Evolutionary conservation across 768 basidiomycete genomes (phyloP).

Genomic region (Crucibulum laeve): DNA sequence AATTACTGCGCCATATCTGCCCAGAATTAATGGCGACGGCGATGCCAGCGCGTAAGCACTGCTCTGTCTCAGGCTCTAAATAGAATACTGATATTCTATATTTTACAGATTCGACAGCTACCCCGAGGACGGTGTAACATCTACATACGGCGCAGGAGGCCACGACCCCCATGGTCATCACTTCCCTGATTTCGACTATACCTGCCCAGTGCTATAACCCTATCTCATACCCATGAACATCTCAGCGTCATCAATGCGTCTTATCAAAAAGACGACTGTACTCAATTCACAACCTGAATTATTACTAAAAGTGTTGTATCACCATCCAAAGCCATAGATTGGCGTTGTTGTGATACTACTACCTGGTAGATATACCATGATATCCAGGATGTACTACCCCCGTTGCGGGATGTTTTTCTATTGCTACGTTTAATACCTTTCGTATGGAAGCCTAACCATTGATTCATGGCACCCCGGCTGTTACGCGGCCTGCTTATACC

Average conservation of each 20-base stretch:
- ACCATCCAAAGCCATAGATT: neutral
- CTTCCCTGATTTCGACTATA: conserved; percentile 83
- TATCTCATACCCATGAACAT: neutral
- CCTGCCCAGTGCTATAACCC: conserved; percentile 19
- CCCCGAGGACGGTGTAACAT: conserved; percentile 65
- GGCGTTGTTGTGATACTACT: neutral
- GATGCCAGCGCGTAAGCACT: conserved; percentile 84
- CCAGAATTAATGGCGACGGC: conserved; percentile 87
- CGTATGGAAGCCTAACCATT: neutral
- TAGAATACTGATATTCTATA: neutral
- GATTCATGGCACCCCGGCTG: too few species aligned
- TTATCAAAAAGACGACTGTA: neutral
- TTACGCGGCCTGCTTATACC: too few species aligned
- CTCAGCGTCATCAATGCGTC: neutral
- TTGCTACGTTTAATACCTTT: neutral
- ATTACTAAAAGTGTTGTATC: neutral
- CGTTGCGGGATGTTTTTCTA: neutral
- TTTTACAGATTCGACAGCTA: conserved; percentile 66
- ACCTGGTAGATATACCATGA: neutral
- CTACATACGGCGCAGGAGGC: conserved; percentile 53
- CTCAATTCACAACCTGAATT: neutral
- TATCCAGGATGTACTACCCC: neutral
- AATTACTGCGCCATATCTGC: conserved; percentile 93
- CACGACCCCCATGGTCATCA: conserved; percentile 59
- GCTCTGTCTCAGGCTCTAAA: conserved; percentile 5